Base-by-base conservation (phyloP, 805 yeast species). In the Yamadazyma ubonensis region DNA sequence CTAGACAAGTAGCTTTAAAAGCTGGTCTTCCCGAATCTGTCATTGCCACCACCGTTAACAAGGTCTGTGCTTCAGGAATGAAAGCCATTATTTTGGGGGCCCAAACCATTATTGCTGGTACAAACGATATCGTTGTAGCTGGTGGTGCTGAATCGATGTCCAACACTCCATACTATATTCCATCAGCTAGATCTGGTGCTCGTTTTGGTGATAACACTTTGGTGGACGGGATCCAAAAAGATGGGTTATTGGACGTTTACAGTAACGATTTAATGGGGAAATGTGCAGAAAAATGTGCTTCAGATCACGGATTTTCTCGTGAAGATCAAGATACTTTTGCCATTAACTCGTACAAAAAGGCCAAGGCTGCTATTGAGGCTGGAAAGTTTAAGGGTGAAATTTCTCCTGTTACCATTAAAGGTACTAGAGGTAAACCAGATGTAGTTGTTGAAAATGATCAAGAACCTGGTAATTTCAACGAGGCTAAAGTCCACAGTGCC, bases 61-160 rank as follows among this genome's bases (percentile, higher is more conserved):
- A 91, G 72, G 98, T 93, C 42, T 93, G 99, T 73, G 96, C 99
- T 29, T 86, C 96, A 9, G 98, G 96, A 53, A 70, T 90, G 79
- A 91, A 93, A 70, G 79, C 97, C 31, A 80, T 89, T 55, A 88
- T 90, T 54, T 66, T 86, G 44, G 99, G 86, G 47, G 89, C 97
- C 29, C 98, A 90, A 70, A 71, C 90, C 38, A 90, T 91, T 53
- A 65, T 85, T 58, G 77, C 93, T 50, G 97, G 98, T 39, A 73
- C 76, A 48, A 95, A 96, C 41, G 96, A 90, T 57, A 82, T 93
- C 44, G 93, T 93, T 33, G 85, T 93, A 50, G 95, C 93, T 23
- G 99, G 98, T 52, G 99, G 99, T 59, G 93, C 96, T 52, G 99
- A 93, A 70, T 84, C 96, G 43, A 91, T 93, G 99, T 74, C 96